Evolutionary conservation across 768 basidiomycete species (phyloP), one percentile per base, ranked within the genome.

Genomic region (Kwoniella pini): DNA sequence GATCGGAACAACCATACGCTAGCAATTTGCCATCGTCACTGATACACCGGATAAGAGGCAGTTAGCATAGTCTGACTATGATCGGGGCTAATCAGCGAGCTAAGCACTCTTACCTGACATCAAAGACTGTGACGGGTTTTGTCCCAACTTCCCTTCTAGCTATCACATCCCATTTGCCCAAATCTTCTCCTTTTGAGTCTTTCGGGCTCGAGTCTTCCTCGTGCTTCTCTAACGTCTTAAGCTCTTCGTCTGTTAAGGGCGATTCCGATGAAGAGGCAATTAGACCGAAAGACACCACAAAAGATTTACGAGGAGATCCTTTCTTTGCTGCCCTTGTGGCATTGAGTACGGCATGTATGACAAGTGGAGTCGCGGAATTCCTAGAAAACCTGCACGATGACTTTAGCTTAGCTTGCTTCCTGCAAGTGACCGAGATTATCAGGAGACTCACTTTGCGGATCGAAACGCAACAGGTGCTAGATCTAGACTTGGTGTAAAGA

Each of bases 1-100:
- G 82, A 78, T 97, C 91, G 4, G 92, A 92, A 12, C 87, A 87
- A 2, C 93, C 95, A 70, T 86, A 91, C 1, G 89, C 91, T 13
- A 98, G 80, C 36, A 89, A 81, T 62, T 84, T 86, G 0, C 96
- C 95, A 75, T 94, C 85, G 44, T 84, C 79, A 70, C 93, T 97
- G 65, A n/a, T n/a, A n/a, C n/a, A n/a, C n/a, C n/a, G n/a, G n/a
- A n/a, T n/a, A n/a, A n/a, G n/a, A n/a, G n/a, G n/a, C n/a, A n/a
- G n/a, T n/a, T n/a, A n/a, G n/a, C n/a, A n/a, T n/a, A n/a, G n/a
- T n/a, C n/a, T n/a, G n/a, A n/a, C n/a, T n/a, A n/a, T n/a, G n/a
- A n/a, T n/a, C n/a, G n/a, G n/a, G n/a, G n/a, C n/a, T n/a, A n/a
- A n/a, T n/a, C n/a, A n/a, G n/a, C n/a, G n/a, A n/a, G 15, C 33